A percentile compares a stretch with the other conserved stretches of the same genome.
phyloP scores from a whole-genome alignment of 2,329 filamentous ascomycete species.

The Stemphylium beticola region DNA sequence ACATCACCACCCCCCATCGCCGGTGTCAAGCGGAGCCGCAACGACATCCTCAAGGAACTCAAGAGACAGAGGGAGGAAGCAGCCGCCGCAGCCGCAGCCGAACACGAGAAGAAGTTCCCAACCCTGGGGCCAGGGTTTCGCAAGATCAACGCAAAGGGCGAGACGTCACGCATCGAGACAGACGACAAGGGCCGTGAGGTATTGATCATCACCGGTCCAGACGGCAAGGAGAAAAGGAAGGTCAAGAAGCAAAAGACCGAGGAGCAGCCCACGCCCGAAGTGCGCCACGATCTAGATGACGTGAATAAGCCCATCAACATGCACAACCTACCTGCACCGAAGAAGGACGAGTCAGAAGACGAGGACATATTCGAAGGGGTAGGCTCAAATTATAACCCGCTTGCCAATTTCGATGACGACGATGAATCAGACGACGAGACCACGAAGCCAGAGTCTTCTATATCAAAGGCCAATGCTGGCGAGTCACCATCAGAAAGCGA shows the following conservation, averaged over 20 bases:
- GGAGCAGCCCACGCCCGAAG: constrained; percentile 36
- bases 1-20: constrained; percentile 50
- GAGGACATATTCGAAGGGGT: constrained; percentile 69
- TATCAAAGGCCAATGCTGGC: background rate
- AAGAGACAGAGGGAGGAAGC: constrained; percentile 61
- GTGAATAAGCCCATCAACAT: constrained; percentile 53
- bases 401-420: constrained; percentile 60
- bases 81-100: constrained; percentile 51
- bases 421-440: constrained; percentile 27
- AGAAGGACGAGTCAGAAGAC: constrained; percentile 56
- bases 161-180: constrained; percentile 62
- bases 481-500: background rate
- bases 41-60: constrained; percentile 65
- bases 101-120: constrained; percentile 50
- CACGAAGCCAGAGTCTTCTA: background rate
- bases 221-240: constrained; percentile 68
- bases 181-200: constrained; percentile 64
- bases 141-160: constrained; percentile 57
- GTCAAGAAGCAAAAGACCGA: constrained; percentile 59
- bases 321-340: constrained; percentile 43
- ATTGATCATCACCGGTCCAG: constrained; percentile 63
- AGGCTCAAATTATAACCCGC: constrained; percentile 65
- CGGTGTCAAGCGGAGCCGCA: constrained; percentile 60
- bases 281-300: constrained; percentile 54
- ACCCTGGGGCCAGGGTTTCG: constrained; percentile 62